A percentile compares a stretch with the other conserved stretches of the same genome.
phyloP scores from a whole-genome alignment of 805 yeast genomes.

The Wickerhamiella vanderwaltii region DNA sequence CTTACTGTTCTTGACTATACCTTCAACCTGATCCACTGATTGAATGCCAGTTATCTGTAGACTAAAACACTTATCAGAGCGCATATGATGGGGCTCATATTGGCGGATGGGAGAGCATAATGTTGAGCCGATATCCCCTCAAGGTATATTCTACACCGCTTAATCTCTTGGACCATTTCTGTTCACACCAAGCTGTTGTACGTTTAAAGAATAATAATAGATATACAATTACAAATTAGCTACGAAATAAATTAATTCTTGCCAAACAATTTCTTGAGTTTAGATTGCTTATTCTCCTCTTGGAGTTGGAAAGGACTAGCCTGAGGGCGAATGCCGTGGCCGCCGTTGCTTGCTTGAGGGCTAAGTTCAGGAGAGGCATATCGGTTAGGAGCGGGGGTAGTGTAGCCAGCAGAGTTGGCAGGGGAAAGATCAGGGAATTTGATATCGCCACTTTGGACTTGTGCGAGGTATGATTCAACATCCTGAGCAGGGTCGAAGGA shows the following conservation, averaged over 20 bases:
- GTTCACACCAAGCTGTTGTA: too few relatives aligned
- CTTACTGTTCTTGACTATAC: constrained; percentile 1
- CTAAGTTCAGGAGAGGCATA: constrained; percentile 7
- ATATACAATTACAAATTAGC: too few relatives aligned
- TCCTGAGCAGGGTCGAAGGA: constrained; percentile 51
- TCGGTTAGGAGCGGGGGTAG: not conserved
- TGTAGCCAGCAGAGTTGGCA: constrained; percentile 10
- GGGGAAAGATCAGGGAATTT: constrained; percentile 8
- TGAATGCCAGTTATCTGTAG: too few relatives aligned
- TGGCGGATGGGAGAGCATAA: too few relatives aligned
- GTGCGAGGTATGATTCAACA: constrained; percentile 40
- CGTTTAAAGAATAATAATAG: too few relatives aligned
- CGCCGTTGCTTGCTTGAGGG: not conserved
- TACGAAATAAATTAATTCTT: too few relatives aligned
- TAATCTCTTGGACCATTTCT: too few relatives aligned
- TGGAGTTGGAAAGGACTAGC: constrained; percentile 7
- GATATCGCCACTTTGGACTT: constrained; percentile 19
- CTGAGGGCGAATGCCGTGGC: constrained; percentile 7
- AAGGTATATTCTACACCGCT: too few relatives aligned
- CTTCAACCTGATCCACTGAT: too few relatives aligned
- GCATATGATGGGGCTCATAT: too few relatives aligned
- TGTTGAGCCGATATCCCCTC: too few relatives aligned
- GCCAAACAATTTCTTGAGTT: constrained; percentile 5
- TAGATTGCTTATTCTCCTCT: constrained; percentile 5
- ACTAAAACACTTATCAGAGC: too few relatives aligned